Evolutionary conservation across 768 basidiomycete species (phyloP).

Genomic region (Xerocomellus intermedius): DNA sequence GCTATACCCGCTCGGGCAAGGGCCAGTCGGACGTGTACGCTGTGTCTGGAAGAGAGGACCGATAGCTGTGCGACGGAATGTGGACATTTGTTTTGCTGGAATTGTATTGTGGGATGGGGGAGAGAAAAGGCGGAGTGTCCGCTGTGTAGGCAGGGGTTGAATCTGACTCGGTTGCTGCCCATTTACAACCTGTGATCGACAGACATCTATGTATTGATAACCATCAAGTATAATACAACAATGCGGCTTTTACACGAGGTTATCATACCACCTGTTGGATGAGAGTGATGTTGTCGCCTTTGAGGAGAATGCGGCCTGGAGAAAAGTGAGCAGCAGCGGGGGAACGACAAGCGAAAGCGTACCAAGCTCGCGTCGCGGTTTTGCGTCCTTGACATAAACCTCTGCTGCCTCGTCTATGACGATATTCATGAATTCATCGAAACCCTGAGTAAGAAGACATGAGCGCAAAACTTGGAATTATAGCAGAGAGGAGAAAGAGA

Average conservation of each 20-base stretch:
- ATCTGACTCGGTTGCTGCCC: slow-evolving; percentile 66
- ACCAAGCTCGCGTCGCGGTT: slow-evolving; percentile 86
- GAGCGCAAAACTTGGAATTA: slow-evolving; percentile 19
- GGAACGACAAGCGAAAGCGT: slow-evolving; percentile 23
- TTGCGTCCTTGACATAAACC: slow-evolving; percentile 86
- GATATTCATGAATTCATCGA: slow-evolving; percentile 99
- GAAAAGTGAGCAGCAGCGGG: not conserved
- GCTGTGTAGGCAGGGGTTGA: slow-evolving; percentile 75
- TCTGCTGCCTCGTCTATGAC: slow-evolving; percentile 93
- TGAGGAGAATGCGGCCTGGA: slow-evolving; percentile 89
- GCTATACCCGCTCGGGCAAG: slow-evolving; percentile 52
- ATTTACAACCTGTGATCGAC: slow-evolving; percentile 74
- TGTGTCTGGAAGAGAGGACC: slow-evolving; percentile 84
- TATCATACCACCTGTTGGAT: slow-evolving; percentile 67
- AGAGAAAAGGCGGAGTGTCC: slow-evolving; percentile 90
- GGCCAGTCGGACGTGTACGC: slow-evolving; percentile 69
- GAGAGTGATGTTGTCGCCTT: slow-evolving; percentile 98
- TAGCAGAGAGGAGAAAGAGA: not conserved
- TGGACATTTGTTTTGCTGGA: slow-evolving; percentile 90
- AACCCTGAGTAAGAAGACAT: slow-evolving; percentile 60
- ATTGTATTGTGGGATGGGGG: slow-evolving; percentile 86
- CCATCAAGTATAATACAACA: slow-evolving; percentile 24
- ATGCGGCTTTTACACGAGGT: slow-evolving; percentile 12
- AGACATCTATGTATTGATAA: slow-evolving; percentile 1
- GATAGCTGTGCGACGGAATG: slow-evolving; percentile 84